Conservation (phyloP, 2,329 filamentous ascomycete species). For the Colletotrichum siamense region DNA sequence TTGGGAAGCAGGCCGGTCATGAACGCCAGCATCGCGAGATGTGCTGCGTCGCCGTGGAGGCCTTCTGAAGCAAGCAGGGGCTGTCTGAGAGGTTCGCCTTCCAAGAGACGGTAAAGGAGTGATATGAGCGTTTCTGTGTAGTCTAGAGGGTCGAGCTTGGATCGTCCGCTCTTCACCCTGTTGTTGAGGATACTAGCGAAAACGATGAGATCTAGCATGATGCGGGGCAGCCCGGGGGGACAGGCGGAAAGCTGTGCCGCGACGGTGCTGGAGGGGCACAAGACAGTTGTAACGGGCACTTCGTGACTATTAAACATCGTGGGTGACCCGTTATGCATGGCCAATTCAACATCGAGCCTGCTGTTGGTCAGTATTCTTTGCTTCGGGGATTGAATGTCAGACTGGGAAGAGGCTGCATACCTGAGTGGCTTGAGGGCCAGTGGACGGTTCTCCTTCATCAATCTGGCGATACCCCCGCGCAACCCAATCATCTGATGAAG, state of each 20-base stretch:
- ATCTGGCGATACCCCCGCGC: not conserved
- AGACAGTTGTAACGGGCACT: not conserved
- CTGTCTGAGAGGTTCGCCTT: not conserved
- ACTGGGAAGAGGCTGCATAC: not conserved
- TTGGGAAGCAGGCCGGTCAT: not conserved
- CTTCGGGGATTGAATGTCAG: not conserved
- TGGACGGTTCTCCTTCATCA: not conserved
- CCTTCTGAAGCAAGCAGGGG: not conserved
- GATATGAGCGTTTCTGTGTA: not conserved
- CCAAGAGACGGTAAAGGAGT: not conserved
- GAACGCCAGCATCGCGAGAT: not conserved
- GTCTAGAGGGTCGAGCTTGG: not conserved
- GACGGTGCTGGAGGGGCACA: not conserved
- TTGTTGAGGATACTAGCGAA: not conserved
- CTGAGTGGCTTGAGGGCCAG: not conserved
- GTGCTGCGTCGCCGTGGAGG: not conserved
- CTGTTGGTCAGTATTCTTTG: not conserved
- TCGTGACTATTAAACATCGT: not conserved
- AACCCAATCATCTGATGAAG: not conserved
- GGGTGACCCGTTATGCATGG: not conserved
- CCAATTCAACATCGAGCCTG: not conserved
- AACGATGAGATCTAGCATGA: not conserved
- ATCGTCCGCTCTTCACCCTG: not conserved
- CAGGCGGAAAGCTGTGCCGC: not conserved
- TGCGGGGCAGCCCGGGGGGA: not conserved